phyloP scores from a whole-genome alignment of 2,329 filamentous ascomycete species.

The Trichoderma lentiforme region DNA sequence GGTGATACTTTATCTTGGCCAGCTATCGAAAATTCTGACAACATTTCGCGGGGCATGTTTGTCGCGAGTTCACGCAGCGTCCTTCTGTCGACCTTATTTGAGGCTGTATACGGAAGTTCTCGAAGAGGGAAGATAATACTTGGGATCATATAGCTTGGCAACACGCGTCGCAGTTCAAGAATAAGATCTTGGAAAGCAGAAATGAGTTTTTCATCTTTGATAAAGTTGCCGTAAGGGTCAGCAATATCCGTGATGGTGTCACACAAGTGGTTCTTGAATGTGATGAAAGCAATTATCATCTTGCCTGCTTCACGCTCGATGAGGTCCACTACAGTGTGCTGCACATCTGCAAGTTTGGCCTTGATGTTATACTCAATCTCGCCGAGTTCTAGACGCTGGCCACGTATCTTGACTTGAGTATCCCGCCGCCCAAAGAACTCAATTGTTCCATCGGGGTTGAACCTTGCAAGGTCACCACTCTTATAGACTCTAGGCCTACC shows the following conservation, averaged over 20 bases:
- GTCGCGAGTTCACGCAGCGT: background rate
- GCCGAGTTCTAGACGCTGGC: conserved; percentile 10
- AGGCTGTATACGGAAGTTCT: conserved; percentile 5
- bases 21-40: background rate
- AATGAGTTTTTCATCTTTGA: background rate
- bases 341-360: background rate
- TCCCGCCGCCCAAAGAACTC: conserved; percentile 7
- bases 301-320: conserved; percentile 12
- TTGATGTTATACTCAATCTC: conserved; percentile 11
- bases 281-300: background rate
- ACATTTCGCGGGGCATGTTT: background rate
- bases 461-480: conserved; percentile 11
- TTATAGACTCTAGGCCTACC: background rate
- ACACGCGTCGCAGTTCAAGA: background rate
- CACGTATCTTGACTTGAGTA: conserved; percentile 15
- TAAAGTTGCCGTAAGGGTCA: background rate
- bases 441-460: conserved; percentile 6
- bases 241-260: background rate
- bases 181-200: background rate
- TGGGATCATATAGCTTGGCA: conserved; percentile 20
- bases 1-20: background rate
- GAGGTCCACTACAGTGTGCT: background rate
- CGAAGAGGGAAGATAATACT: conserved; percentile 10
- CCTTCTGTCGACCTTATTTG: conserved; percentile 17
- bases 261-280: background rate